Conservation (phyloP, 2,329 filamentous ascomycete genomes). For the Ceratocystis cacaofunesta region DNA sequence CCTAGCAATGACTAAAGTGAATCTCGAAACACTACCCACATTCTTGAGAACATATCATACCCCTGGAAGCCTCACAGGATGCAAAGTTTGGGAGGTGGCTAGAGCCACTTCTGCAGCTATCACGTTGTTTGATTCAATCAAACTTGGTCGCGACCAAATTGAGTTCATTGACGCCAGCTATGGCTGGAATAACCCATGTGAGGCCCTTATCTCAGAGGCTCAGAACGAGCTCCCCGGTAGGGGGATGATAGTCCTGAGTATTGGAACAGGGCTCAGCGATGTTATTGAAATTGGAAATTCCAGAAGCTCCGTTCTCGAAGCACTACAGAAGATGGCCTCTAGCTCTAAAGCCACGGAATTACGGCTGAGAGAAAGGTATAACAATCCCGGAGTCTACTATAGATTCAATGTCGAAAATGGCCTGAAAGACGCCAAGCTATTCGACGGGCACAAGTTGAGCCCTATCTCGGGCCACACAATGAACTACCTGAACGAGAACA, state of each 20-base stretch:
- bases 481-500: slow-evolving; percentile 19
- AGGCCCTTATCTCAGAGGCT: slow-evolving; percentile 23
- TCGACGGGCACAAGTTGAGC: slow-evolving; percentile 21
- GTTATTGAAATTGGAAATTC: too few species aligned
- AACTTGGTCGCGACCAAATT: slow-evolving; percentile 20
- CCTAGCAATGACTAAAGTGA: neutral
- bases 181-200: slow-evolving; percentile 14
- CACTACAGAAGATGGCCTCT: neutral
- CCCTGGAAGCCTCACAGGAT: slow-evolving; percentile 15
- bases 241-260: slow-evolving; percentile 17
- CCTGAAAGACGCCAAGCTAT: slow-evolving; percentile 20
- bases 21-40: slow-evolving; percentile 16
- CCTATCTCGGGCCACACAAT: slow-evolving; percentile 19
- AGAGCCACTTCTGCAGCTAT: slow-evolving; percentile 23
- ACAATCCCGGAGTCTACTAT: slow-evolving; percentile 19
- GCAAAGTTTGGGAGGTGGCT: slow-evolving; percentile 23
- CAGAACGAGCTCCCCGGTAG: too few species aligned
- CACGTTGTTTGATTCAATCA: slow-evolving; percentile 23
- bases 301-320: slow-evolving; percentile 11
- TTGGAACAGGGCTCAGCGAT: slow-evolving; percentile 19
- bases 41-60: accelerated
- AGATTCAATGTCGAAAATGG: slow-evolving; percentile 23
- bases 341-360: neutral
- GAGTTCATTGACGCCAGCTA: slow-evolving; percentile 2
- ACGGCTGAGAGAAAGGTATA: slow-evolving; percentile 17